These are phyloP conservation scores for Rhodotorula graminis DNA, from an alignment of 768 basidiomycete genomes.

Conservation along the genomic window DNA sequence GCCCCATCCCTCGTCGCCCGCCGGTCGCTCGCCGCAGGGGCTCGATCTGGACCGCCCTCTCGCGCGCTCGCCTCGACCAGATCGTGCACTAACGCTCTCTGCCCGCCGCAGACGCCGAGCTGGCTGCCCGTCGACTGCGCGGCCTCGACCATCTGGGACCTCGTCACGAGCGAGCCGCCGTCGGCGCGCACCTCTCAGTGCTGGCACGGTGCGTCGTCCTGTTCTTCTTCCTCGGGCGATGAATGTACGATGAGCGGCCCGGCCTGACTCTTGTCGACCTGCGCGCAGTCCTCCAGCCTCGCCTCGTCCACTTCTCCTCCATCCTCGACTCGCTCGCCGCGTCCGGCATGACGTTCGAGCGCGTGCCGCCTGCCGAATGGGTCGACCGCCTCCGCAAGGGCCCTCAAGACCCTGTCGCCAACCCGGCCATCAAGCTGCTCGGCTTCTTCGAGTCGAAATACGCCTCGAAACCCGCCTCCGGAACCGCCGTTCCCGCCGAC, in stretches of 20 bases:
- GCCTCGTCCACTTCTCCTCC: conserved; percentile 48
- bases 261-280: too few relatives aligned
- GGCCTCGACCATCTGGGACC: conserved; percentile 53
- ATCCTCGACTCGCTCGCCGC: conserved; percentile 50
- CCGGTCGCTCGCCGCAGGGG: too few relatives aligned
- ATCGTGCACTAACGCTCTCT: background rate
- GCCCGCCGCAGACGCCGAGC: conserved; percentile 46
- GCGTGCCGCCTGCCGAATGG: conserved; percentile 49
- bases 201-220: conserved; percentile 49
- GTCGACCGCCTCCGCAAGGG: conserved; percentile 45
- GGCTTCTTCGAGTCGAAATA: conserved; percentile 3
- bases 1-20: too few relatives aligned
- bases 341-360: conserved; percentile 51
- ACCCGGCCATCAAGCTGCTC: conserved; percentile 15
- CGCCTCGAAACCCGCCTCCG: background rate
- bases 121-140: conserved; percentile 60
- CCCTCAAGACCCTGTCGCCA: conserved; percentile 8
- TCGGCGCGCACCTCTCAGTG: conserved; percentile 21
- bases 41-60: too few relatives aligned
- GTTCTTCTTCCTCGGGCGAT: too few relatives aligned
- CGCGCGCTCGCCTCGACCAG: too few relatives aligned
- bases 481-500: too few relatives aligned
- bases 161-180: conserved; percentile 44
- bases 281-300: conserved; percentile 1
- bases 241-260: too few relatives aligned